Evolutionary conservation across 1,284 basidiomycete species (phyloP), one percentile per base, ranked within the genome.

Genomic region (Hypsizygus ulmarius): DNA sequence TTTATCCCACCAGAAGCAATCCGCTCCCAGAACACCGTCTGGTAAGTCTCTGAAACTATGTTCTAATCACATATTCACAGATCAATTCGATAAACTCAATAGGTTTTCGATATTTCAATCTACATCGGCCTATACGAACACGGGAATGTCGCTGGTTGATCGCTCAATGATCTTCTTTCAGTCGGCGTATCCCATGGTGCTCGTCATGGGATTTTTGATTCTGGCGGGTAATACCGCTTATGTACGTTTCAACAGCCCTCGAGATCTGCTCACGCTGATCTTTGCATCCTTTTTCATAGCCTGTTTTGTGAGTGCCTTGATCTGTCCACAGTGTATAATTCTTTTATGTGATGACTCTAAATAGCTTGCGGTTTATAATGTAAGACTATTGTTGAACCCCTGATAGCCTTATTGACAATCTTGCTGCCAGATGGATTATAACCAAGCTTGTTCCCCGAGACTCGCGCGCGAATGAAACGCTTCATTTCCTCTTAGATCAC

Each of bases 401-500:
- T 14, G 19, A 28, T 6, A 12, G 39, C 12, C 19, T 43, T 15
- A 21, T 35, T 39, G 32, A 52, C 39, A 43, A n/a, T 40, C 14
- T 34, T 47, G 19, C 37, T 41, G 53, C 25, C 53, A 93, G 89
- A 48, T 97, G 93, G 93, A 61, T 67, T 8, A 61, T 89, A 39
- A 79, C 83, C 15, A 87, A 87, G 60, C 47, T 81, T 11, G 78
- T 87, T 12, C 82, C 84, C 0, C 62, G 63, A 7, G 59, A 62
- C 0, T 91, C 89, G 7, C 78, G 82, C 1, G 59, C 80, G 0
- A 77, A 84, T 50, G 92, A 97, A 68, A 93, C 93, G 0, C 72
- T 97, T 1, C 84, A 86, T 49, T 99, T 99, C 66, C 75, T 99
- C 5, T 79, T 99, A 14, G 94, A 98, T 62, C 96, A 98, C 62